These are phyloP conservation scores for Glycine soja DNA, from an alignment of 306 rosid species.

Conservation along the genomic window DNA sequence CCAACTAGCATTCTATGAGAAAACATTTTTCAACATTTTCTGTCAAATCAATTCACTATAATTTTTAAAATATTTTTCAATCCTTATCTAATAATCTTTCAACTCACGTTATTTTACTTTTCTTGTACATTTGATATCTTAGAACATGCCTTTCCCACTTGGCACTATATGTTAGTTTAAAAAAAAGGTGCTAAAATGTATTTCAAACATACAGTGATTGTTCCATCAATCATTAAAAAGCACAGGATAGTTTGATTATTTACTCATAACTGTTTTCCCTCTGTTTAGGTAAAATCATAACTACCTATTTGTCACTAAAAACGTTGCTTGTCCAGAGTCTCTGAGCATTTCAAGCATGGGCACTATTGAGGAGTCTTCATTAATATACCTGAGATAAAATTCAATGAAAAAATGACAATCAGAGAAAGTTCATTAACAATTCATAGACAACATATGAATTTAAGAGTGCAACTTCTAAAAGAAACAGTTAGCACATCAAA, in stretches of 20 bases:
- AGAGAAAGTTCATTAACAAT: conserved; percentile 37
- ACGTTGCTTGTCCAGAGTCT: conserved; percentile 91
- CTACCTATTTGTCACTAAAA: conserved; percentile 97
- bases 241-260: conserved; percentile 17
- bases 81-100: too few species aligned
- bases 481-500: conserved; percentile 26
- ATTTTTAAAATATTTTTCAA: too few species aligned
- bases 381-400: conserved; percentile 73
- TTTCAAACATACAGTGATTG: conserved; percentile 11
- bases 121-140: too few species aligned
- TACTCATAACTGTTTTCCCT: background rate
- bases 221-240: conserved; percentile 35
- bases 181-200: background rate
- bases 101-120: too few species aligned
- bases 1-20: background rate
- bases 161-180: background rate
- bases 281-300: conserved; percentile 36
- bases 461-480: conserved; percentile 24
- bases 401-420: conserved; percentile 30
- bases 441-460: conserved; percentile 34
- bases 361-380: conserved; percentile 76
- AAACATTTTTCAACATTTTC: conserved; percentile 2
- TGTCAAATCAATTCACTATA: conserved; percentile 13
- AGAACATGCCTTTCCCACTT: too few species aligned
- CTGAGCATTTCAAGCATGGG: conserved; percentile 95